Conservation (phyloP, 2,329 filamentous ascomycete genomes). For the Fusarium pilosicola region DNA sequence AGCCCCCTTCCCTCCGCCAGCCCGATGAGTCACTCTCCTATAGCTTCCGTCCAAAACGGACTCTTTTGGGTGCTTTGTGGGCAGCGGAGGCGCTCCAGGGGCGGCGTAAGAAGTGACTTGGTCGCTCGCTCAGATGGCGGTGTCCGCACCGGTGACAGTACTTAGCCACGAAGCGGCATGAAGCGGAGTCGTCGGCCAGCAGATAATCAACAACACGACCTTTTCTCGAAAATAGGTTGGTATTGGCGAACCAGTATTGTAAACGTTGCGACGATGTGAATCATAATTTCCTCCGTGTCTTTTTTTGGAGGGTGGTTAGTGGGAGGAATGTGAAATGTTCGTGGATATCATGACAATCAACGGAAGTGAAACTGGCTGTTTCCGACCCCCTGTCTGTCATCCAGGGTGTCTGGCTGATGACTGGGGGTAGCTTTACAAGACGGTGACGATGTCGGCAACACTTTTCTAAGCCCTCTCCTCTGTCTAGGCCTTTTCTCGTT, state of each 20-base stretch:
- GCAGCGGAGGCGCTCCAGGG: slow-evolving; percentile 31
- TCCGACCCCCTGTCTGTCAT: slow-evolving; percentile 32
- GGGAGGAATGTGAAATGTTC: slow-evolving; percentile 19
- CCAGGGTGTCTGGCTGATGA: slow-evolving; percentile 23
- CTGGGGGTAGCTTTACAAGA: slow-evolving; percentile 23
- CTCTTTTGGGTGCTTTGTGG: slow-evolving; percentile 29
- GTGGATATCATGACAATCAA: slow-evolving; percentile 32
- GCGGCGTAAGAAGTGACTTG: slow-evolving; percentile 27
- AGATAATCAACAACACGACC: slow-evolving; percentile 27
- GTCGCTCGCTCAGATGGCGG: slow-evolving; percentile 29
- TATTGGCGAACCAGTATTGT: slow-evolving; percentile 16
- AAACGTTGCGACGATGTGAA: slow-evolving; percentile 15
- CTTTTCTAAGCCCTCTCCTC: slow-evolving; percentile 5
- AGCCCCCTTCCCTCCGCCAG: slow-evolving; percentile 27
- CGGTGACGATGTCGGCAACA: slow-evolving; percentile 19
- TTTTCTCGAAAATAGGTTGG: slow-evolving; percentile 11
- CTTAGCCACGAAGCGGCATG: slow-evolving; percentile 36
- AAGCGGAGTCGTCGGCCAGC: slow-evolving; percentile 34
- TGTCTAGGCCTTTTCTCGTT: slow-evolving; percentile 13
- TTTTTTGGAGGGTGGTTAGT: slow-evolving; percentile 26
- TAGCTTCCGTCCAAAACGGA: slow-evolving; percentile 20
- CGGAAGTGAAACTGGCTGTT: slow-evolving; percentile 33
- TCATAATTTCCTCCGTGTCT: slow-evolving; percentile 3
- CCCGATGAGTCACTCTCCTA: slow-evolving; percentile 39
- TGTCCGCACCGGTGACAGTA: slow-evolving; percentile 35